Evolutionary conservation across 75 land plant genomes (phyloP), one percentile per base, ranked within the genome.

Genomic region (Sequoia sempervirens): DNA sequence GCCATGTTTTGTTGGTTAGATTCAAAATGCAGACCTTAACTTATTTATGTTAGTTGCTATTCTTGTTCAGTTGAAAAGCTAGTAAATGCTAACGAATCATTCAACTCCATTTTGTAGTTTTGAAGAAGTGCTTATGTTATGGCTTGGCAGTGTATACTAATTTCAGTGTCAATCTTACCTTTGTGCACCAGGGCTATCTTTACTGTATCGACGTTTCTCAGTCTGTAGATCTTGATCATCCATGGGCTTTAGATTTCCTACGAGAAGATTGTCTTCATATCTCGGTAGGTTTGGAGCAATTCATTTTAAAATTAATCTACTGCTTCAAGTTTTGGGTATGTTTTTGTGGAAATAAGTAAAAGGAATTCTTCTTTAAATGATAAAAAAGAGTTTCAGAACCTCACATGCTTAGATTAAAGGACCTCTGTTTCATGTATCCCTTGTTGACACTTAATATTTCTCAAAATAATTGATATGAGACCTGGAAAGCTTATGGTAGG

Each of bases 191-290:
- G 99, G 99, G 95, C 46, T 98, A 97, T 86, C 87, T 95, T 82
- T 95, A 95, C 68, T 92, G 94, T 41, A 97, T 97, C 83, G 99
- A 97, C 89, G 99, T 95, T 56, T 97, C 99, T 37, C 99, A 97
- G 85, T 92, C 97, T 28, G 99, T 97, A 81, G 99, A 97, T 72
- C 90, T 95, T 40, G 99, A 97, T 88, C 99, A 97, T 85, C 99
- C 99, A 79, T 93, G 89, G 61, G 96, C 97, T 5, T 89, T 97
- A 32, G 97, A 95, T 84, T 95, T 97, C 80, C 81, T 97, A 6
- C 88, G 92, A 26, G 94, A 94, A 75, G 99, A 97, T 85, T 97
- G 99, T 84, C 43, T 90, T 81, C 97, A 97, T 90, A 91, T 97
- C 83, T 91, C 96, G 75, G 99, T 97, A 82, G 83, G 98, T 87